Evolutionary conservation across 352 stramenopile genomes (phyloP), one percentile per base, ranked within the genome.

Genomic region (Paralagenidium karlingii): DNA sequence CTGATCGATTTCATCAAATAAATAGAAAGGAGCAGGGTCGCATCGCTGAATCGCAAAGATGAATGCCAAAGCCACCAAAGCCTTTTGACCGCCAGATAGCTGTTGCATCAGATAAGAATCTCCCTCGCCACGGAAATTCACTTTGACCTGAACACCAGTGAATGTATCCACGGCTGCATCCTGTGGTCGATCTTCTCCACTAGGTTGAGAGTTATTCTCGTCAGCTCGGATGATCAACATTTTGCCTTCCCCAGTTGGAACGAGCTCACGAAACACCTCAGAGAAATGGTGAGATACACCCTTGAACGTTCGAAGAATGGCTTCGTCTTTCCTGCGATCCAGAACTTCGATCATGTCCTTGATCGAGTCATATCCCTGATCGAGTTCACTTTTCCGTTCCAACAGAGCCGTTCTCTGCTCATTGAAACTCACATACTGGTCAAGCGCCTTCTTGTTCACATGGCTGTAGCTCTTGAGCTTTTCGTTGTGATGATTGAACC

Each of bases 1-100:
- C 66, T 98, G 92, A 53, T 99, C 97, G 33, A 99, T 95, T 53
- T 99, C 97, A 60, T 99, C 97, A 58, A 99, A 99, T 24, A 99
- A 76, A 57, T 99, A 99, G 64, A 99, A 99, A 6, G 97, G 96
- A 30, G 96, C 96, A 40, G 97, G 96, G 54, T 99, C 96, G 45
- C 94, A 98, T 25, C 96, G 82, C 58, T 96, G 84, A 40, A 99
- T 99, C 3, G 97, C 94, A 62, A 99, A 99, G 47, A 99, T 99
- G 47, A 99, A 95, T n/a, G 95, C 94, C 25, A 99, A 73, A 4
- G 96, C 95, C 11, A 99, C 95, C 27, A 99, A 68, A 2, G 96
- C 92, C 56, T 99, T 99, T 58, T 99, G 96, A 3, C 97, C 97
- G 30, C 97, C 97, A 11, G 94, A 99, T 8, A 99, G 86, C 47